These are phyloP conservation scores for Penicillium crustosum DNA, from an alignment of 2,329 filamentous ascomycete species.

Conservation along the genomic window DNA sequence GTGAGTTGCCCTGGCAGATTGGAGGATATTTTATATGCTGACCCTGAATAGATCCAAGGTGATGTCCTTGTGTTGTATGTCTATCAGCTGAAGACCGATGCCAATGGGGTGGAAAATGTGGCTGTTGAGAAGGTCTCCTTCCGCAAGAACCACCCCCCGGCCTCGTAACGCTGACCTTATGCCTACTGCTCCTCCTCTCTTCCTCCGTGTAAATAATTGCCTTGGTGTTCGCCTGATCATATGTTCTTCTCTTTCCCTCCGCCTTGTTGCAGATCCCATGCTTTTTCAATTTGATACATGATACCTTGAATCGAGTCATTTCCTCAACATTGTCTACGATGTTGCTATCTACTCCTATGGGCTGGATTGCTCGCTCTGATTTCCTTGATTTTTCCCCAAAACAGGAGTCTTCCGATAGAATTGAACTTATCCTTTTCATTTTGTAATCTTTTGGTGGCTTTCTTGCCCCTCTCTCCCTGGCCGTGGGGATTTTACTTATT, in stretches of 20 bases:
- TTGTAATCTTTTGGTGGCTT: not conserved
- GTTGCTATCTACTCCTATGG: not conserved
- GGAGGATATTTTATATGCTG: conserved; percentile 7
- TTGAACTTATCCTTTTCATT: not conserved
- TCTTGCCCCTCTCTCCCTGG: not conserved
- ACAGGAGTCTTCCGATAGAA: not conserved
- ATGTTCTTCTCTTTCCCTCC: not conserved
- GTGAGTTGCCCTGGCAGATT: conserved; percentile 58
- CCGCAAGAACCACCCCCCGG: conserved; percentile 69
- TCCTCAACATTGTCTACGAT: not conserved
- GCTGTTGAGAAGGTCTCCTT: conserved; percentile 85
- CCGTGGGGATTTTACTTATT: not conserved
- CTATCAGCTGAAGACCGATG: conserved; percentile 78
- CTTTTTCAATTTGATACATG: conserved; percentile 14
- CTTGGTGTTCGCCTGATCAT: conserved; percentile 13
- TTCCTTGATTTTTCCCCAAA: not conserved
- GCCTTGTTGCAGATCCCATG: not conserved
- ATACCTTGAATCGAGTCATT: conserved; percentile 12
- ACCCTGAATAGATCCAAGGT: conserved; percentile 72
- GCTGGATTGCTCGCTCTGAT: not conserved
- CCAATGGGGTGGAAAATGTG: conserved; percentile 73
- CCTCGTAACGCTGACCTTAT: conserved; percentile 43
- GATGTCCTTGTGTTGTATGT: conserved; percentile 95
- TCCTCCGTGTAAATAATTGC: conserved; percentile 35
- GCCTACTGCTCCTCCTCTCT: conserved; percentile 6